Conservation (phyloP, 1,284 basidiomycete genomes). For the Schizophyllum amplum region DNA sequence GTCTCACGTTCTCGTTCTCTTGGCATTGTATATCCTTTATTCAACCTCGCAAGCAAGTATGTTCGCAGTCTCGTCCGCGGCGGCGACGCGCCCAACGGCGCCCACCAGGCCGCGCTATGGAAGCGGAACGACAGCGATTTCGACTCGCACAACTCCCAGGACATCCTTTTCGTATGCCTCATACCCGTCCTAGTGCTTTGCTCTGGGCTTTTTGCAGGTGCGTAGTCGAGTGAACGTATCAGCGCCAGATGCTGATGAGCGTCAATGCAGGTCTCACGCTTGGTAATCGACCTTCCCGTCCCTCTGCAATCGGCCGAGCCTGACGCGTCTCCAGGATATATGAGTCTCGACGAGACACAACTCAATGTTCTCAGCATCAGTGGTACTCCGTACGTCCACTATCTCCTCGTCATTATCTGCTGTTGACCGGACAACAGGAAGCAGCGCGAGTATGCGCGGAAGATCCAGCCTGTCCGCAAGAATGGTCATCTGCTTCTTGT, state of each 20-base stretch:
- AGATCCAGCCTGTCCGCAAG: slow-evolving; percentile 83
- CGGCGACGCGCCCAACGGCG: neutral
- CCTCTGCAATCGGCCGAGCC: slow-evolving; percentile 5
- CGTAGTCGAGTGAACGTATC: neutral
- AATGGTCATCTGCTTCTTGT: slow-evolving; percentile 81
- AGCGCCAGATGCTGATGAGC: slow-evolving; percentile 3
- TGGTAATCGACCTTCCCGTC: slow-evolving; percentile 41
- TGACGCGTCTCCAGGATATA: slow-evolving; percentile 73
- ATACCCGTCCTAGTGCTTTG: slow-evolving; percentile 54
- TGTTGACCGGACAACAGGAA: slow-evolving; percentile 31
- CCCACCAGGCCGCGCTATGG: slow-evolving; percentile 15
- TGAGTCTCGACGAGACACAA: slow-evolving; percentile 91
- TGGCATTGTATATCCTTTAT: neutral
- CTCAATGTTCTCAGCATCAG: slow-evolving; percentile 81
- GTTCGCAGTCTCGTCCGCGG: slow-evolving; percentile 2
- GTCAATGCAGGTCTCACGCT: slow-evolving; percentile 24
- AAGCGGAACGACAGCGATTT: slow-evolving; percentile 22
- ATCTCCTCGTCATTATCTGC: slow-evolving; percentile 1
- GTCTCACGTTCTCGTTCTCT: neutral
- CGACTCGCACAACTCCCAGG: slow-evolving; percentile 24
- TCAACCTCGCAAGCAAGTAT: slow-evolving; percentile 3
- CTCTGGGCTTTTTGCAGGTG: slow-evolving; percentile 51
- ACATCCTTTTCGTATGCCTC: slow-evolving; percentile 42
- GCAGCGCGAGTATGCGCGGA: slow-evolving; percentile 74
- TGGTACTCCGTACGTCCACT: slow-evolving; percentile 60